These are phyloP conservation scores for Fagopyrum tataricum DNA, from an alignment of 148 eudicot species.

Conservation along the genomic window DNA sequence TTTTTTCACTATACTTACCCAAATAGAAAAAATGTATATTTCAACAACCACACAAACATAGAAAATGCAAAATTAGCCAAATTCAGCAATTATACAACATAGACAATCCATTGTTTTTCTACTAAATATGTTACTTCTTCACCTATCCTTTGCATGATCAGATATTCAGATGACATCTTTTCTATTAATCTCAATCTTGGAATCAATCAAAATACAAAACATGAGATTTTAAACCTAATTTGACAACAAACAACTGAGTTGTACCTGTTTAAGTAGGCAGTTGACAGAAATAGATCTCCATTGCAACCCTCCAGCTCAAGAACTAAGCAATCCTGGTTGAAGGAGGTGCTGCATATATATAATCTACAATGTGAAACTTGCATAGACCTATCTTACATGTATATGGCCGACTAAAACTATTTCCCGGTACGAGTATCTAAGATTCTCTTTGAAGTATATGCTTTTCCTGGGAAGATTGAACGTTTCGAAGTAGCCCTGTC, in stretches of 20 bases:
- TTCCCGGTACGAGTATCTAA: not conserved
- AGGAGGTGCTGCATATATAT: not conserved
- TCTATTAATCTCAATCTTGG: not conserved
- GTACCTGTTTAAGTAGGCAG: not conserved
- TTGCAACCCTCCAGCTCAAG: not conserved
- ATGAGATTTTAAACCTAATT: not conserved
- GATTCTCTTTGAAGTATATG: slow-evolving; percentile 2
- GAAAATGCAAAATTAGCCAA: not conserved
- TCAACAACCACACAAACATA: too few relatives aligned
- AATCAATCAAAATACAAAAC: not conserved
- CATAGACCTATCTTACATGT: not conserved
- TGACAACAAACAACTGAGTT: not conserved
- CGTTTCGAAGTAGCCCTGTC: slow-evolving; percentile 38
- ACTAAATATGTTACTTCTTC: not conserved
- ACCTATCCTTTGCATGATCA: not conserved
- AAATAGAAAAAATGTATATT: too few relatives aligned
- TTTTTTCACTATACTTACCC: too few relatives aligned
- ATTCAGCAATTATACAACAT: not conserved
- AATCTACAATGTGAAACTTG: not conserved
- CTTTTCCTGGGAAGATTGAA: slow-evolving; percentile 15
- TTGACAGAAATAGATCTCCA: not conserved
- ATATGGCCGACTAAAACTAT: slow-evolving; percentile 2
- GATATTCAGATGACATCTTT: not conserved
- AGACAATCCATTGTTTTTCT: not conserved
- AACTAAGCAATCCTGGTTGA: not conserved